Evolutionary conservation across 2,329 filamentous ascomycete species (phyloP).

Genomic region (Sclerotiophoma versabilis): DNA sequence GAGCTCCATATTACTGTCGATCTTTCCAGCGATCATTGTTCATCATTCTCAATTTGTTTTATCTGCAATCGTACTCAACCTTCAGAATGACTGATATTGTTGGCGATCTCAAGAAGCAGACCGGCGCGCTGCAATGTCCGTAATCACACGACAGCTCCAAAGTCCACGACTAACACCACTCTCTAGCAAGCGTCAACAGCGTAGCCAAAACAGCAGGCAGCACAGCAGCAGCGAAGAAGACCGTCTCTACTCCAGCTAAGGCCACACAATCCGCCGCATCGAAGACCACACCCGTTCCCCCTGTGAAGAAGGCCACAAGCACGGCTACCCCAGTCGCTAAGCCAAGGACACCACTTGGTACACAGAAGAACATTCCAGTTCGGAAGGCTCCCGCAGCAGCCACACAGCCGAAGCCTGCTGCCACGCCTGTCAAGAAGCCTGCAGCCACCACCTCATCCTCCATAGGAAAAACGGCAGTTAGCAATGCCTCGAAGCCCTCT

Average conservation of each 20-base stretch:
- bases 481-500: constrained; percentile 24
- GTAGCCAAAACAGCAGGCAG: constrained; percentile 38
- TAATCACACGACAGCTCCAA: not conserved
- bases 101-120: constrained; percentile 52
- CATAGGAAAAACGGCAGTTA: constrained; percentile 24
- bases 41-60: not conserved
- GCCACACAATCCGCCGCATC: constrained; percentile 25
- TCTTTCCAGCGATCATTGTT: not conserved
- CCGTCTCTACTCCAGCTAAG: constrained; percentile 27
- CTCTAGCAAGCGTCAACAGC: constrained; percentile 38
- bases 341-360: constrained; percentile 28
- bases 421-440: constrained; percentile 30
- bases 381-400: constrained; percentile 13
- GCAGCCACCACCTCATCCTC: constrained; percentile 22
- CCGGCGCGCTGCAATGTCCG: constrained; percentile 51
- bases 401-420: constrained; percentile 19
- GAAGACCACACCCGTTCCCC: constrained; percentile 11
- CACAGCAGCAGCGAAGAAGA: constrained; percentile 35
- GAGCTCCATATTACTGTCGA: not conserved
- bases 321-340: constrained; percentile 21
- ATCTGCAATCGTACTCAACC: not conserved
- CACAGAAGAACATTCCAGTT: constrained; percentile 30
- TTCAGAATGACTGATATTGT: constrained; percentile 42
- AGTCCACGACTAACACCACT: not conserved
- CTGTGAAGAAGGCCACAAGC: constrained; percentile 26